Conservation (phyloP, 495 filamentous ascomycete species). For the Cryomyces minteri region DNA sequence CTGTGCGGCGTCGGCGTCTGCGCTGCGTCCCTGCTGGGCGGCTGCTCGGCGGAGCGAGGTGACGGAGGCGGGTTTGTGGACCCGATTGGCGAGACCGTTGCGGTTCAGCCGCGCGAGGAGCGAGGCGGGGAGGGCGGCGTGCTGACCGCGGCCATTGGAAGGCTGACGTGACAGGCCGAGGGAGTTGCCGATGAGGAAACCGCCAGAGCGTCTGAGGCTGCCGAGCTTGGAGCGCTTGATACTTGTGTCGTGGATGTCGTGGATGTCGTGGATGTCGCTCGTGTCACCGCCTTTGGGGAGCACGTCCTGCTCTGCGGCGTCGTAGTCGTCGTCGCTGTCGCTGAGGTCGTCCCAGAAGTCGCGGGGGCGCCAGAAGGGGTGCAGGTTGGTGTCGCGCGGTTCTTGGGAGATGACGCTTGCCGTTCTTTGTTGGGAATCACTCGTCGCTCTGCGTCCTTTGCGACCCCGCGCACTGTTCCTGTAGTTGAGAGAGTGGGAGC, state of each 20-base stretch:
- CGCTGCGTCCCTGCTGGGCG: neutral
- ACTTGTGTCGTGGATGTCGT: neutral
- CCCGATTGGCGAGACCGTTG: neutral
- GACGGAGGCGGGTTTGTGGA: neutral
- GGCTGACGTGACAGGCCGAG: conserved; percentile 14
- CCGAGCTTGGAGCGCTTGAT: neutral
- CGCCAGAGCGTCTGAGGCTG: conserved; percentile 9
- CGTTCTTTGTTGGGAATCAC: neutral
- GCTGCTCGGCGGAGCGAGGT: conserved; percentile 3
- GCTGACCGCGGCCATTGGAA: neutral
- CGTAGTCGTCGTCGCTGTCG: conserved; percentile 24
- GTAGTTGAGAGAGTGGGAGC: conserved; percentile 6
- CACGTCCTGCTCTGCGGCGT: neutral
- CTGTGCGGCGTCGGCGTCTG: neutral
- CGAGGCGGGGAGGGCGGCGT: neutral
- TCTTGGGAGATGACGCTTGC: conserved; percentile 2
- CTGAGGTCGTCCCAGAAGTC: conserved; percentile 50
- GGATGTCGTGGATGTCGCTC: conserved; percentile 7
- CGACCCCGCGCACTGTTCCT: neutral
- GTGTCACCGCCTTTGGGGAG: conserved; percentile 21
- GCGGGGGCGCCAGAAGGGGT: conserved; percentile 69
- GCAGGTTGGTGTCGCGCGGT: conserved; percentile 33
- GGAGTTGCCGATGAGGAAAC: conserved; percentile 28
- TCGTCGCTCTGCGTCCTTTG: neutral
- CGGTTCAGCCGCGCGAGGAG: neutral